These are phyloP conservation scores for Ophiostoma quercus DNA, from an alignment of 2,329 filamentous ascomycete genomes.

Conservation along the genomic window DNA sequence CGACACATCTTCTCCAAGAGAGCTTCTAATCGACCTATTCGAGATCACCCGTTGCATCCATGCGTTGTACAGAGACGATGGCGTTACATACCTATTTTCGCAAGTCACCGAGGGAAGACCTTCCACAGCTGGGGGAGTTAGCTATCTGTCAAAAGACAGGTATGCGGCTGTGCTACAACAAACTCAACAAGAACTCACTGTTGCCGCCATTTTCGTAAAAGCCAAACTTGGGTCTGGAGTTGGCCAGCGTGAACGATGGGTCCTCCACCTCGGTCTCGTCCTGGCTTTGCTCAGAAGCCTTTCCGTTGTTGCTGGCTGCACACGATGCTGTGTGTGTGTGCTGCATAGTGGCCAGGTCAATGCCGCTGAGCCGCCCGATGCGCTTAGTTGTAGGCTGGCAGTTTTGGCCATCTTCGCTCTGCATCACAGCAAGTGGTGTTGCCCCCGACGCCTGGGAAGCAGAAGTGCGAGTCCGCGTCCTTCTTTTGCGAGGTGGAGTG, in stretches of 20 bases:
- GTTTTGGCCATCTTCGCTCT: neutral
- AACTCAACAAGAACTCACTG: constrained; percentile 18
- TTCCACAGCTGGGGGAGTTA: constrained; percentile 10
- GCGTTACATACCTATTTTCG: constrained; percentile 23
- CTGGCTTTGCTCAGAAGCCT: neutral
- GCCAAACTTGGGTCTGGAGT: constrained; percentile 15
- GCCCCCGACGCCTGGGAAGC: neutral
- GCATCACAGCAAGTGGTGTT: neutral
- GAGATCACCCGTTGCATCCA: neutral
- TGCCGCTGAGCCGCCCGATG: constrained; percentile 2
- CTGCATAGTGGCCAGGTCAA: neutral
- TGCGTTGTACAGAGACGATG: too few species aligned
- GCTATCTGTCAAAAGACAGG: neutral
- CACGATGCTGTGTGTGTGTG: constrained; percentile 13
- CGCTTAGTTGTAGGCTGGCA: constrained; percentile 17
- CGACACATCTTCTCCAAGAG: neutral
- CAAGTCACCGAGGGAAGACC: constrained; percentile 14
- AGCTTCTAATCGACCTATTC: neutral
- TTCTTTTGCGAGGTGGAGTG: constrained; percentile 25
- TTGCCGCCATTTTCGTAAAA: constrained; percentile 23
- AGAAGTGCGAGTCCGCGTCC: constrained; percentile 3
- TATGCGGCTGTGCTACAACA: too few species aligned
- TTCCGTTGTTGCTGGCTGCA: neutral
- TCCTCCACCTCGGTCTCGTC: constrained; percentile 17
- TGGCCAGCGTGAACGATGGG: neutral